Base-by-base conservation (phyloP, 1,284 basidiomycete genomes). In the Pisolithus thermaeus region DNA sequence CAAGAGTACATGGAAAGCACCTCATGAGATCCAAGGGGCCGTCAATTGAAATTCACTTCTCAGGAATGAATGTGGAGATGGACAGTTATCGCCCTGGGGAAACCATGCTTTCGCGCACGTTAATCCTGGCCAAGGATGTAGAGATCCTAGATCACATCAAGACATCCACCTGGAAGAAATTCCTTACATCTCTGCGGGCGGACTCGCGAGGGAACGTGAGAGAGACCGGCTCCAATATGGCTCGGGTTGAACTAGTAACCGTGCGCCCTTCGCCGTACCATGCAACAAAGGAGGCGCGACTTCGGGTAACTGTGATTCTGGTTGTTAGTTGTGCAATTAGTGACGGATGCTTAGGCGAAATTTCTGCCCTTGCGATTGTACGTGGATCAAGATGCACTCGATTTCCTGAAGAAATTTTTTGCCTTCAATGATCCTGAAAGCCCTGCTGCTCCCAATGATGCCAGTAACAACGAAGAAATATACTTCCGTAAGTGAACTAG, bases 101-200 rank as follows among this genome's bases (percentile, higher is more conserved):
- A 52, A 71, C 77, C 1, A 70, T 86, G 20, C 78, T 84, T 16
- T 87, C 86, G 4, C 76, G 86, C 52, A 76, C 80, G 3, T 74
- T 92, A 49, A 76, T 80, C 4, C 83, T 83, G 25, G 73, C 89
- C 52, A 77, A 73, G 53, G 80, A 91, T 58, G 61, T 92, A 44
- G 92, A 97, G 68, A 97, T 99, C 56, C 73, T 98, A 49, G 96
- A 99, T 70, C 94, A 97, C 64, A 92, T 99, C 76, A 94, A 92
- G 74, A 95, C 95, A 0, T 97, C 95, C 9, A 98, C 96, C 0
- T 99, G 97, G 97, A 89, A 87, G 68, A 97, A 94, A 64, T 99
- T 99, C 67, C 72, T 99, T 53, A 96, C 93, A 1, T 83, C 84
- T 52, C 77, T 95, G 65, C 80, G 85, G 46, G 78, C 86, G 1